Evolutionary conservation across 2,329 filamentous ascomycete species (phyloP), one percentile per base, ranked within the genome.

Genomic region (Lecanoromycetidae sp.): DNA sequence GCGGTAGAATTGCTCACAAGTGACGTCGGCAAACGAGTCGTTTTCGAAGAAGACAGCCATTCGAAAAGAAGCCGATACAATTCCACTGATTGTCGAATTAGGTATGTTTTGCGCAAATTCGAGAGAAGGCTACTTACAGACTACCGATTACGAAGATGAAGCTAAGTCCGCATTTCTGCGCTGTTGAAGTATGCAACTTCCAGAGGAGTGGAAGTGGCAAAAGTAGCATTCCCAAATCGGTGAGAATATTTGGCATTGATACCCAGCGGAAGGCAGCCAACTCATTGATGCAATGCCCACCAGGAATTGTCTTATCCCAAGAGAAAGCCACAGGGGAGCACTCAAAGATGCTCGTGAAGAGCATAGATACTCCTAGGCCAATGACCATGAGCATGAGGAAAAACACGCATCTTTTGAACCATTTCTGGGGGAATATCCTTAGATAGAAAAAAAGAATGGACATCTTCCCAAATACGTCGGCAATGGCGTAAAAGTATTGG

Each of bases 391-490:
- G 8, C 8, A 9, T 32, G 9, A 37, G 8, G 17, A 25, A 2
- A 29, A 27, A 41, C 7, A 48, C 13, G 3, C 33, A 25, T 12
- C 32, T 34, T 7, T 32, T 26, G n/a, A 48, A 42, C 13, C 38
- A 32, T n/a, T 17, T 22, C n/a, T 29, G 20, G 4, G 38, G 45
- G 25, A 48, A 48, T 23, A 43, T 32, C 12, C 45, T 37, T 13
- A 42, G 12, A 29, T 48, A 48, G 25, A 48, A 48, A 9, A 48
- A 25, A 5, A 48, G 38, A 13, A 43, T 42, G 17, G 45, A 30
- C 17, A 42, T 37, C 42, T 45, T 45, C 23, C 25, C 15, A 7
- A 41, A 27, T 13, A 27, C 26, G 10, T 20, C 30, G 25, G 38
- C 25, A 29, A 41, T 17, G 26, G 9, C 25, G 25, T 30, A 41